These are phyloP conservation scores for Murraya koenigii DNA, from an alignment of 345 rosid genomes.

Conservation along the genomic window DNA sequence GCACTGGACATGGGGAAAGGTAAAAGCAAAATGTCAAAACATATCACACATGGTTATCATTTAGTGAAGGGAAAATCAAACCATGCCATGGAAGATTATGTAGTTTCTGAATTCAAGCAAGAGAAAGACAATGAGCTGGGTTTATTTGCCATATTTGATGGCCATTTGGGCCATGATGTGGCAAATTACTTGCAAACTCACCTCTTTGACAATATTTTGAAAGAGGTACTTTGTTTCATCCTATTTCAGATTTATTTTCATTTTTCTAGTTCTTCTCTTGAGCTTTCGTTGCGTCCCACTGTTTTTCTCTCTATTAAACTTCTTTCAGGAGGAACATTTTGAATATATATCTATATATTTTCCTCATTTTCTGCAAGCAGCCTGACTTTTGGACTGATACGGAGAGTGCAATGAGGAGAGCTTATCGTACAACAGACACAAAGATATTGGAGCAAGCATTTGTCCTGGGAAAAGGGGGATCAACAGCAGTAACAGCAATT, in stretches of 20 bases:
- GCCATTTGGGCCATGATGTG: conserved; percentile 84
- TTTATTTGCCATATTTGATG: conserved; percentile 83
- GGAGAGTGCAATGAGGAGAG: conserved; percentile 61
- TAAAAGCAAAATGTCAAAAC: conserved; percentile 58
- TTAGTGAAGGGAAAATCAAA: conserved; percentile 73
- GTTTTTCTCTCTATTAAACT: background rate
- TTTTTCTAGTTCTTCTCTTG: background rate
- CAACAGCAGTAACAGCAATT: conserved; percentile 89
- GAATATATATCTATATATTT: background rate
- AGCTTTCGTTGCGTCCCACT: background rate
- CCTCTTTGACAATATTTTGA: conserved; percentile 68
- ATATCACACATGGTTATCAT: conserved; percentile 68
- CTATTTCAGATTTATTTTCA: conserved; percentile 2
- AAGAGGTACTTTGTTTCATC: conserved; percentile 46
- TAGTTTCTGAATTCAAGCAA: conserved; percentile 59
- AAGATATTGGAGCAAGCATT: conserved; percentile 54
- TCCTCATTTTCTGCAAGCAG: conserved; percentile 34
- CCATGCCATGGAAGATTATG: conserved; percentile 83
- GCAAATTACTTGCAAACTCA: conserved; percentile 68
- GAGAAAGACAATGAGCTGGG: conserved; percentile 57
- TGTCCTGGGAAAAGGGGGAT: conserved; percentile 80
- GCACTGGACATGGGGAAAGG: conserved; percentile 72
- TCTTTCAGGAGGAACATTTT: conserved; percentile 5
- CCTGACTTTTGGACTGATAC: conserved; percentile 71
- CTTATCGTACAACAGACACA: conserved; percentile 62